Base-by-base conservation (phyloP, 1,284 basidiomycete genomes). In the Anthracocystis walkeri region DNA sequence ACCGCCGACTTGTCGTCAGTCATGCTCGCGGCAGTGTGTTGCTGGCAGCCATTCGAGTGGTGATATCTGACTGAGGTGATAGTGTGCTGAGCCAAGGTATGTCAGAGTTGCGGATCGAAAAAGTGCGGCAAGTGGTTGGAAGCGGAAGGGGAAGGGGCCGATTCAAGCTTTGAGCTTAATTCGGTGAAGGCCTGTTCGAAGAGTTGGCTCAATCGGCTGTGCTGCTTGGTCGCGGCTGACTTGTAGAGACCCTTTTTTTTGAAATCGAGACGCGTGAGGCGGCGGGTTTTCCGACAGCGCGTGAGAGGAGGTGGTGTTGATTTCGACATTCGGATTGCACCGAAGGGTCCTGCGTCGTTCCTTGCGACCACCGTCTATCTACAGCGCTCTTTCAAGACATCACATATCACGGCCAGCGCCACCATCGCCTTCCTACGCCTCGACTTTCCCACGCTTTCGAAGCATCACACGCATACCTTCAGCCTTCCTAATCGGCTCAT, bases 271-370 rank as follows among this genome's bases (percentile, higher is more conserved):
- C 48, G 48, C 48, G 48, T 49, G 18, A 49, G 27, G 44, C 64
- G 58, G 49, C 64, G 64, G 64, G 58, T 33, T 18, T 60, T 42
- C 53, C 58, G 53, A 60, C 40, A 52, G 31, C 45, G 65, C 25
- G 49, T 33, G 18, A 20, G n/a, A n/a, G n/a, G n/a, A n/a, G 8
- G 8, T 7, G 27, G 65, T 67, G 58, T 67, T 61, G 65, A 53
- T 54, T 61, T 6, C 21, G 21, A 45, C 38, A 11, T 12, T 58
- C 59, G 55, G 55, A 41, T n/a, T 20, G 38, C 29, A 7, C 35
- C 35, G 35, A 38, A 38, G 35, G 35, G 14, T 16, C 14, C 14
- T 38, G 35, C 35, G 3, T 16, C 35, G 35, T n/a, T 23, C 31
- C 23, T 55, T 35, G 35, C 42, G 21, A 62, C 60, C 14, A 57